Evolutionary conservation across 2,329 filamentous ascomycete genomes (phyloP), one percentile per base, ranked within the genome.

Genomic region (Hyphodiscus sp.): DNA sequence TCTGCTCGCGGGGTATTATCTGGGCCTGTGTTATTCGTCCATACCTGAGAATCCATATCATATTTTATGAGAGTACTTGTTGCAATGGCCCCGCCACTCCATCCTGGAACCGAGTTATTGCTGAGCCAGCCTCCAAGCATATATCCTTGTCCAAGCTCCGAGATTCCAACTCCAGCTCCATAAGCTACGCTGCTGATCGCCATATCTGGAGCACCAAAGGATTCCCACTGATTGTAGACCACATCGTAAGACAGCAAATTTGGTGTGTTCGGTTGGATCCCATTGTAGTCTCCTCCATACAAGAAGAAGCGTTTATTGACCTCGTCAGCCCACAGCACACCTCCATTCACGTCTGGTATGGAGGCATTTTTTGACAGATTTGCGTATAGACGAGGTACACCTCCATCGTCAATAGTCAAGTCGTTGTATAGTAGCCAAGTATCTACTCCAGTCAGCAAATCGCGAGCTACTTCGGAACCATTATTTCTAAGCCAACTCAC

Each of bases 121-220:
- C 76, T 82, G 53, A 80, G 69, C 76, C 78, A 86, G 42, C 83
- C 83, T 44, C 83, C 83, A 57, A 81, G 78, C 63, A 84, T 83
- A 62, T 79, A 86, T 1, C 77, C 81, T 53, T 78, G 70, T 11
- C 79, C 82, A 1, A 75, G 71, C 41, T 75, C 72, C 4, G 81
- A 73, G 10, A 82, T 73, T 2, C 77, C 74, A 10, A 77, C 73
- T 13, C 80, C 78, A 15, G 80, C 80, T 11, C 82, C 82, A 55
- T 76, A 83, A 6, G 79, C 76, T 1, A 80, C 72, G 7, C 77
- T 69, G 45, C 71, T 65, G 46, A 82, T 71, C 13, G 59, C 55
- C 16, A 63, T 60, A 33, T 64, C 65, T 50, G 68, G 72, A 54
- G 66, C 59, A 29, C 65, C 72, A 53, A 77, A 72, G 7, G 67